Percentiles rank a stretch among this genome's conserved stretches.
Conservation (phyloP, 106 monocot genomes). For the Dioscorea alata region DNA sequence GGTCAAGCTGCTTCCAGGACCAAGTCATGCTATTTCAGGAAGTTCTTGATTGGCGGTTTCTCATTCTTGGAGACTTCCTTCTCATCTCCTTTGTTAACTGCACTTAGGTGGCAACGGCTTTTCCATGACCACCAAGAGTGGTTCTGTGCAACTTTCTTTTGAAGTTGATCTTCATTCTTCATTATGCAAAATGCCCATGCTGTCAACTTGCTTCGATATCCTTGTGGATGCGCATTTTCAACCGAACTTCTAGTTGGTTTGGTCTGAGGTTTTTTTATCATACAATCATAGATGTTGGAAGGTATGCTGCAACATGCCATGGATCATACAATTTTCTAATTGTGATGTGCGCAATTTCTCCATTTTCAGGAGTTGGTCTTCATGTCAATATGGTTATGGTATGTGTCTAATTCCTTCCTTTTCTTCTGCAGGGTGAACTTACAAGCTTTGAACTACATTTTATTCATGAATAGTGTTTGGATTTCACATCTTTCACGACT, state of each 20-base stretch:
- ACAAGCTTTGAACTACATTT: no score
- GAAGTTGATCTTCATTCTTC: constrained; percentile 29
- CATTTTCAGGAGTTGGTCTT: no score
- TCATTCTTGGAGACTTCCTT: constrained; percentile 49
- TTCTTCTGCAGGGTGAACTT: no score
- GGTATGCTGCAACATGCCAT: no score
- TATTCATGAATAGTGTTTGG: no score
- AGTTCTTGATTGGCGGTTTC: constrained; percentile 70
- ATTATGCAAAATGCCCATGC: constrained; percentile 5
- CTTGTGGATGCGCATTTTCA: constrained; percentile 15
- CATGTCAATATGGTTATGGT: no score
- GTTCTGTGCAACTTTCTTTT: constrained; percentile 37
- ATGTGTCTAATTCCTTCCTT: no score
- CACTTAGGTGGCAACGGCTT: constrained; percentile 40
- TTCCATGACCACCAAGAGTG: constrained; percentile 39
- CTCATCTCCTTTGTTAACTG: constrained; percentile 77
- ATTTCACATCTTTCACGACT: no score
- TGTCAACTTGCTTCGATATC: constrained; percentile 5
- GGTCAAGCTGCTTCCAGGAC: constrained; percentile 49
- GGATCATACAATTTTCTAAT: no score
- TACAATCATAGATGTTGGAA: no score
- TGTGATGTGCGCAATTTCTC: no score
- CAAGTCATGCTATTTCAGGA: constrained; percentile 44
- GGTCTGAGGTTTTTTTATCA: neutral
- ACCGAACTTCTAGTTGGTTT: constrained; percentile 17